Percentiles rank a stretch among this genome's conserved stretches.
Conservation (phyloP, 106 monocot genomes). For the Dioscorea alata region DNA sequence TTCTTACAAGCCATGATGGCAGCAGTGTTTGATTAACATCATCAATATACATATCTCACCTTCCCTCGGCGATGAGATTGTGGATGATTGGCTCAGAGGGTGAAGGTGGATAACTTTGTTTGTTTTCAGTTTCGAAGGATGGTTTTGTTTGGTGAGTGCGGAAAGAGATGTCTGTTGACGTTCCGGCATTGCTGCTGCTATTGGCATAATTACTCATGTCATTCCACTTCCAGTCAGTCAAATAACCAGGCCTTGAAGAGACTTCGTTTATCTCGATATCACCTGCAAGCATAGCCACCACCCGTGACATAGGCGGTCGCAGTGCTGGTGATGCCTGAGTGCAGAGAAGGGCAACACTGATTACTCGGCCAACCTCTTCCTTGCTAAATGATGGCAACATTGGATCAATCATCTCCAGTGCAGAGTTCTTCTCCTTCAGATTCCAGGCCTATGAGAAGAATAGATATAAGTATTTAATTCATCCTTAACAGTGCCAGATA, state of each 20-base stretch:
- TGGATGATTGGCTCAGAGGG: not conserved
- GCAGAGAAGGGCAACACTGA: constrained; percentile 73
- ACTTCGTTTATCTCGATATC: constrained; percentile 55
- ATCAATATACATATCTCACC: not conserved
- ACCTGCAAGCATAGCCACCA: constrained; percentile 75
- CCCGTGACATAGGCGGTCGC: constrained; percentile 82
- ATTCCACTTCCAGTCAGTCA: constrained; percentile 68
- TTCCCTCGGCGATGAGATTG: not conserved
- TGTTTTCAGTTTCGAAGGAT: not conserved
- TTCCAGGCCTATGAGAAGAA: constrained; percentile 48
- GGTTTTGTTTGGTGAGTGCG: too few species aligned
- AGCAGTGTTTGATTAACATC: too few species aligned
- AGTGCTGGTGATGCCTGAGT: constrained; percentile 60
- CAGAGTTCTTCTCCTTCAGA: constrained; percentile 43
- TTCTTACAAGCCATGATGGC: too few species aligned
- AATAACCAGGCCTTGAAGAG: constrained; percentile 51
- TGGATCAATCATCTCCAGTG: constrained; percentile 57
- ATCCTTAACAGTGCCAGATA: not conserved
- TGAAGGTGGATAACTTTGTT: not conserved
- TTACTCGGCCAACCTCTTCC: constrained; percentile 32
- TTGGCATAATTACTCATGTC: constrained; percentile 20
- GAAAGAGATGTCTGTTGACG: not conserved
- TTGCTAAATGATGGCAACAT: constrained; percentile 24
- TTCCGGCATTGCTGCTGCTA: not conserved
- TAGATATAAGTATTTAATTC: not conserved